These are phyloP conservation scores for Nigrospora sphaerica DNA, from an alignment of 2,329 filamentous ascomycete genomes.

Conservation along the genomic window DNA sequence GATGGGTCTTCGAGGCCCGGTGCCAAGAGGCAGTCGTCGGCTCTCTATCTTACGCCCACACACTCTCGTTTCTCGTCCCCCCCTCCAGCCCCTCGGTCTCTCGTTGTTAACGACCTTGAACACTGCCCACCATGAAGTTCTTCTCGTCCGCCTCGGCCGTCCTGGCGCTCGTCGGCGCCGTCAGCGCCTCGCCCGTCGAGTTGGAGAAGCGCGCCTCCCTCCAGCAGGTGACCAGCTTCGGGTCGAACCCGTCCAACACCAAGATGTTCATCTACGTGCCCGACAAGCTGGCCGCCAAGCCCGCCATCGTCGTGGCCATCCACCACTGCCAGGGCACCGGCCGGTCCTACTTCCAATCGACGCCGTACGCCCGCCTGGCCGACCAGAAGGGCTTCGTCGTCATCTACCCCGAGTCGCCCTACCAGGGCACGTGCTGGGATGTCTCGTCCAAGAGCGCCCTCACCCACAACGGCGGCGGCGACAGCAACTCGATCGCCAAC, in stretches of 20 bases:
- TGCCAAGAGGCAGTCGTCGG: too few species aligned
- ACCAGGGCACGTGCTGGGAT: constrained; percentile 50
- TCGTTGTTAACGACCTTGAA: too few species aligned
- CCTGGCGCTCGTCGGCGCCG: too few species aligned
- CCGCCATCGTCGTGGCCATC: constrained; percentile 43
- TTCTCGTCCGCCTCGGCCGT: too few species aligned
- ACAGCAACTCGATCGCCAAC: constrained; percentile 47
- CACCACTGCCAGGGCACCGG: constrained; percentile 48
- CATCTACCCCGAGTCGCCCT: constrained; percentile 48
- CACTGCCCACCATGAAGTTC: too few species aligned
- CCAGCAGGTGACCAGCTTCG: constrained; percentile 19
- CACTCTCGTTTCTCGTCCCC: too few species aligned
- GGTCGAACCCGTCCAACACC: constrained; percentile 29
- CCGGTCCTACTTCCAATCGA: constrained; percentile 36
- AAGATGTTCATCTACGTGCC: constrained; percentile 38
- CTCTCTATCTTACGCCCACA: too few species aligned
- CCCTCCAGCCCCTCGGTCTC: too few species aligned
- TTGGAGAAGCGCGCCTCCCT: constrained; percentile 4
- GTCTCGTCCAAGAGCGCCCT: constrained; percentile 33
- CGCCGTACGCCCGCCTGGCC: constrained; percentile 38
- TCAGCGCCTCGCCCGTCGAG: too few species aligned
- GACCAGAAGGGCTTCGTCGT: constrained; percentile 36
- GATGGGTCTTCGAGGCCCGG: too few species aligned
- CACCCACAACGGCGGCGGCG: constrained; percentile 47
- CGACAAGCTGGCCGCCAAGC: constrained; percentile 26